Conservation (phyloP, 352 stramenopile species). For the Globisporangium abappressorium region DNA sequence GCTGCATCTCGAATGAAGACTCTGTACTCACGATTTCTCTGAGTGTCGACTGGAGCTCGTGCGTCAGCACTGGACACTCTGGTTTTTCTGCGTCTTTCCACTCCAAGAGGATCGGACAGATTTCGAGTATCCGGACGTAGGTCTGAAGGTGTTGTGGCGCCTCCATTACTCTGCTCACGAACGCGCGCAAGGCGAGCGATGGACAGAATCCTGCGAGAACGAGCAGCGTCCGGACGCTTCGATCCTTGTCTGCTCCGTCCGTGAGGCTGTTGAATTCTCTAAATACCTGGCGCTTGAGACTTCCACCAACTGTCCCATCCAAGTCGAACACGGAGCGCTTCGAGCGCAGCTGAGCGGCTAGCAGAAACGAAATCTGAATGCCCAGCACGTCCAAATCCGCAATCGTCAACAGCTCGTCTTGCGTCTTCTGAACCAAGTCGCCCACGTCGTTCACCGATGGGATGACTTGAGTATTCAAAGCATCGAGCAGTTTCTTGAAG, state of each 20-base stretch:
- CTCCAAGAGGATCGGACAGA: conserved; percentile 29
- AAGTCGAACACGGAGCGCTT: conserved; percentile 14
- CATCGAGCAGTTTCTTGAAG: conserved; percentile 9
- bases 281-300: conserved; percentile 22
- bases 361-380: conserved; percentile 30
- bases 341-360: conserved; percentile 26
- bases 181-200: conserved; percentile 24
- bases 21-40: conserved; percentile 20
- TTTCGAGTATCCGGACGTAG: conserved; percentile 23
- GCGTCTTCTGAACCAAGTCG: conserved; percentile 20
- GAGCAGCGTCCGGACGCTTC: conserved; percentile 19
- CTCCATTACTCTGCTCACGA: conserved; percentile 20
- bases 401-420: conserved; percentile 24
- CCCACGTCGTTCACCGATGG: neutral
- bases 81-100: conserved; percentile 18
- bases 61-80: conserved; percentile 13
- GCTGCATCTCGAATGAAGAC: conserved; percentile 25
- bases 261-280: conserved; percentile 37
- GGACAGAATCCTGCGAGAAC: conserved; percentile 30
- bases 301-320: conserved; percentile 2
- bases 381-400: conserved; percentile 16
- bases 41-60: conserved; percentile 25
- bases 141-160: conserved; percentile 22
- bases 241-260: conserved; percentile 13
- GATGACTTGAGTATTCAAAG: neutral